These are phyloP conservation scores for Biancaea sappan DNA, from an alignment of 306 rosid species.

Conservation along the genomic window DNA sequence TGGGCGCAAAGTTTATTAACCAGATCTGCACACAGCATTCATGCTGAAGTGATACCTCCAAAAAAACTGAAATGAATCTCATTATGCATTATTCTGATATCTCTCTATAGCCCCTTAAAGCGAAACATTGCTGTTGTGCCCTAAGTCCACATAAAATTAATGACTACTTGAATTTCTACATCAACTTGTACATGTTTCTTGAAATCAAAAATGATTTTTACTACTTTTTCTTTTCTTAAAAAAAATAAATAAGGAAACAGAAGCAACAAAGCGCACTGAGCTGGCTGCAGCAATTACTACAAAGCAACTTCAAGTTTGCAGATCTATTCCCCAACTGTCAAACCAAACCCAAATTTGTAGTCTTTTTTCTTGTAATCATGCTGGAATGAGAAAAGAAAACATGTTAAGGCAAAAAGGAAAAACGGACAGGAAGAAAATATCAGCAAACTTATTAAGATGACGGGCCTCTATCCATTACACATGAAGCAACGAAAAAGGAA, in stretches of 20 bases:
- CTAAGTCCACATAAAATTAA: constrained; percentile 29
- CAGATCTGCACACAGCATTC: not conserved
- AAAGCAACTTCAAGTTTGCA: constrained; percentile 27
- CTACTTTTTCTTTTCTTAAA: constrained; percentile 17
- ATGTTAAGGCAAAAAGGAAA: constrained; percentile 14
- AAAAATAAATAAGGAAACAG: constrained; percentile 32
- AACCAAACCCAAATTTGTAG: constrained; percentile 97
- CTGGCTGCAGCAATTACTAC: constrained; percentile 34
- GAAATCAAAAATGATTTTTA: constrained; percentile 34
- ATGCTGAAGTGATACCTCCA: not conserved
- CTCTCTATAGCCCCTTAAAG: constrained; percentile 49
- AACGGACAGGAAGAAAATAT: not conserved
- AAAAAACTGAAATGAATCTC: constrained; percentile 35
- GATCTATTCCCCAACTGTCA: constrained; percentile 90
- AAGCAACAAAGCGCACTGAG: constrained; percentile 36
- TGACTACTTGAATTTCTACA: constrained; percentile 27
- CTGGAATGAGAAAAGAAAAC: constrained; percentile 49
- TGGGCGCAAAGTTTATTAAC: not conserved
- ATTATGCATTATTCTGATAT: constrained; percentile 43
- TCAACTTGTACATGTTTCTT: constrained; percentile 39
- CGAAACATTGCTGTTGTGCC: constrained; percentile 27
- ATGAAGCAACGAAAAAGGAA: not conserved
- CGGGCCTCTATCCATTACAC: constrained; percentile 7
- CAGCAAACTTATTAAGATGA: not conserved
- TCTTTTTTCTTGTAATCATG: constrained; percentile 93